These are phyloP conservation scores for Protea cynaroides DNA, from an alignment of 164 flowering plant genomes.

Conservation along the genomic window DNA sequence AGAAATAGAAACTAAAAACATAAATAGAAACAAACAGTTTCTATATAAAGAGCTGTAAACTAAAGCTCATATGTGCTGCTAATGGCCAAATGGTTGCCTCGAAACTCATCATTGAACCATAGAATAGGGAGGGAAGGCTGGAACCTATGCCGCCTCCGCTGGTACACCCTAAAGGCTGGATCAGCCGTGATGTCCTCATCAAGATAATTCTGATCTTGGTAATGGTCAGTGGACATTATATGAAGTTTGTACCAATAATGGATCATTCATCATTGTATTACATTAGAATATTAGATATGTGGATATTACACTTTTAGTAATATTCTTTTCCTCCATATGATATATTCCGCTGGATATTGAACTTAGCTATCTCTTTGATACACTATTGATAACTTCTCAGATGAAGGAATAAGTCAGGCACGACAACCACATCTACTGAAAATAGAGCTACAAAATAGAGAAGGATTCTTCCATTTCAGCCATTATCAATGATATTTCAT, in stretches of 20 bases:
- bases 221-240: constrained; percentile 19
- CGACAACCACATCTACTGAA: constrained; percentile 8
- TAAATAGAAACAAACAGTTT: no score
- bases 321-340: background rate
- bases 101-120: no score
- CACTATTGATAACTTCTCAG: background rate
- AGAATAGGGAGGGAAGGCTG: no score
- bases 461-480: constrained; percentile 91
- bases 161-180: no score
- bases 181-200: no score
- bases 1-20: no score
- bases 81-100: no score
- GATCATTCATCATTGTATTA: background rate
- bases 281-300: no score
- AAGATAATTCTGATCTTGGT: constrained; percentile 21
- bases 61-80: no score
- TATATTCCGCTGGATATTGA: background rate
- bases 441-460: constrained; percentile 38
- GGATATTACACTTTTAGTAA: no score
- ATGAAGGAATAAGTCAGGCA: constrained; percentile 23
- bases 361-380: background rate
- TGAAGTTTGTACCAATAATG: background rate
- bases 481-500: constrained; percentile 74
- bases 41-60: no score
- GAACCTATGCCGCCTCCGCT: no score